phyloP scores from a whole-genome alignment of 176 grass and related monocot species.

The Tillandsia fasciculata region DNA sequence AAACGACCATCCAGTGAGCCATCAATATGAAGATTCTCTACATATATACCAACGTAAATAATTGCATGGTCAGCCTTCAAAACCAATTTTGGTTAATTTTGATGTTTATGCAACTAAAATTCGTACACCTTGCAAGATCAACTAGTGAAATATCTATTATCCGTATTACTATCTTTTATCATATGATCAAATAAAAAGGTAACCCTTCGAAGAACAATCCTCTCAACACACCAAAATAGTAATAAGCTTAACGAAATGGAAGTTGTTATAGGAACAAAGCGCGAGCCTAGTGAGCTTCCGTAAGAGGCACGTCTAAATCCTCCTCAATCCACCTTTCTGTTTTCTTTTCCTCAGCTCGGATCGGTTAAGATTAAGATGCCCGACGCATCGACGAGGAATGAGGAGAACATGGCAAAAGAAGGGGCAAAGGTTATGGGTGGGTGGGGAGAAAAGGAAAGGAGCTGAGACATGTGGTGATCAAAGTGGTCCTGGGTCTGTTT shows the following conservation, averaged over 20 bases:
- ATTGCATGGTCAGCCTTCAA: no score
- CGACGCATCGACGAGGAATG: not conserved
- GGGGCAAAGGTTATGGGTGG: not conserved
- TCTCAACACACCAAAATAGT: not conserved
- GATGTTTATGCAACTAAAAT: no score
- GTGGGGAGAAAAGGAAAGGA: not conserved
- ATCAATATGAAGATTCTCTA: no score
- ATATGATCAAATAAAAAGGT: no score
- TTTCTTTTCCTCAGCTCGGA: not conserved
- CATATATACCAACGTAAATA: no score
- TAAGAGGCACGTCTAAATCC: not conserved
- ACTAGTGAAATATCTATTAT: no score
- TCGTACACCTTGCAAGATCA: no score
- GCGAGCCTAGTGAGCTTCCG: not conserved
- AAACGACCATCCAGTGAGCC: no score
- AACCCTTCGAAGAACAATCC: not conserved
- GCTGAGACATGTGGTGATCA: slow-evolving; percentile 21
- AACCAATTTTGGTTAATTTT: no score
- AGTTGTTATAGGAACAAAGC: not conserved
- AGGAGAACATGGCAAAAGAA: not conserved
- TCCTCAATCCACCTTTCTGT: not conserved
- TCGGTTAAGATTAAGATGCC: not conserved
- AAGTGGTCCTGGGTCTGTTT: slow-evolving; percentile 38
- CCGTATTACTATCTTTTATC: no score
- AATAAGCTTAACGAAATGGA: not conserved